A percentile compares a stretch with the other conserved stretches of the same genome.
Evolutionary conservation across 495 filamentous ascomycete genomes (phyloP).

Genomic region (Penicillium manginii): DNA sequence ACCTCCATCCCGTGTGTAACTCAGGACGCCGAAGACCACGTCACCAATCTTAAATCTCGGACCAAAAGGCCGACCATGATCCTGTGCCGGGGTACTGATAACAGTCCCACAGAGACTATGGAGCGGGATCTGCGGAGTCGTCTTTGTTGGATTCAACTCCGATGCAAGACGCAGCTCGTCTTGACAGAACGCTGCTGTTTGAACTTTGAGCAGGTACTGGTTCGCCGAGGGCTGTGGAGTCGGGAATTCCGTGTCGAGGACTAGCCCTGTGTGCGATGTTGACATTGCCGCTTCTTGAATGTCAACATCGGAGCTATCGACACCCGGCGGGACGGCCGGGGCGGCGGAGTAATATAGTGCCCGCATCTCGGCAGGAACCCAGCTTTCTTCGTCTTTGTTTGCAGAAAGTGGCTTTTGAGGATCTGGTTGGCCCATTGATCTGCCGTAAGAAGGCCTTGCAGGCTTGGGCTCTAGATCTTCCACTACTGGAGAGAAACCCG

Average conservation of each 20-base stretch:
- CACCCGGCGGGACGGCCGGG: slow-evolving; percentile 19
- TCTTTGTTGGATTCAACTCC: slow-evolving; percentile 45
- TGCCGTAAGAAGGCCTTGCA: neutral
- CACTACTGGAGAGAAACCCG: neutral
- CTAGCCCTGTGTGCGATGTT: slow-evolving; percentile 28
- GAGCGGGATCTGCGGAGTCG: slow-evolving; percentile 55
- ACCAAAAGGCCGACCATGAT: slow-evolving; percentile 37
- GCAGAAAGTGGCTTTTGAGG: neutral
- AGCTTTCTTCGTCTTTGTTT: slow-evolving; percentile 28
- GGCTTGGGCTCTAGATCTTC: neutral
- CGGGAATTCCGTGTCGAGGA: slow-evolving; percentile 43
- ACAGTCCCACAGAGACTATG: slow-evolving; percentile 61
- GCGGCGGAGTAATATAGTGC: slow-evolving; percentile 42
- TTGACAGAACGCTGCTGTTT: slow-evolving; percentile 58
- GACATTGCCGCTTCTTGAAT: slow-evolving; percentile 3
- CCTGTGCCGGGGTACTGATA: slow-evolving; percentile 48
- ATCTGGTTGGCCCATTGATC: neutral
- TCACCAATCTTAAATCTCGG: slow-evolving; percentile 52
- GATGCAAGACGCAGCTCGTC: slow-evolving; percentile 55
- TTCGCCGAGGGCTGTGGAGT: slow-evolving; percentile 40
- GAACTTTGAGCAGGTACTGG: slow-evolving; percentile 64
- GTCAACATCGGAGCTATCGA: neutral
- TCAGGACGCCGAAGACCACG: slow-evolving; percentile 57
- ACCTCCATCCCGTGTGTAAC: slow-evolving; percentile 51
- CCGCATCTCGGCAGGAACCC: slow-evolving; percentile 42